A percentile compares a stretch with the other conserved stretches of the same genome.
Conservation (phyloP, 345 rosid species). For the Pistacia atlantica region DNA sequence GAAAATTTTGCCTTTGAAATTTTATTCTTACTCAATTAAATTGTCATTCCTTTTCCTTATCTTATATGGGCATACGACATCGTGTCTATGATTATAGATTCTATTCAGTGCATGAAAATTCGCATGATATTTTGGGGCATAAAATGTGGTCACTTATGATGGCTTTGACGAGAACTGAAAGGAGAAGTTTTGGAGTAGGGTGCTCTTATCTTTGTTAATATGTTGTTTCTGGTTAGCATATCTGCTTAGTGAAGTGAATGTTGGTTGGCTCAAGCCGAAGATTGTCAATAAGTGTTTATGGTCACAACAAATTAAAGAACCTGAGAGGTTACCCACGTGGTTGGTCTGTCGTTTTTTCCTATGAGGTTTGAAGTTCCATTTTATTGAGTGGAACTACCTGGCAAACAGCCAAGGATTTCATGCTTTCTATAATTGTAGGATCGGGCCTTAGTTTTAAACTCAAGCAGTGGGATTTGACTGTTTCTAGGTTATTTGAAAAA, state of each 20-base stretch:
- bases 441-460: too few relatives aligned
- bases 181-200: background rate
- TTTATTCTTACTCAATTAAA: background rate
- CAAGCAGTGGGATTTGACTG: too few relatives aligned
- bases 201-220: background rate
- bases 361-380: too few relatives aligned
- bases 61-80: background rate
- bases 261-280: background rate
- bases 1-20: background rate
- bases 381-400: too few relatives aligned
- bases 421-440: too few relatives aligned
- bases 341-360: too few relatives aligned
- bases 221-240: background rate
- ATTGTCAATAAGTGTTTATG: background rate
- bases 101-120: background rate
- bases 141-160: background rate
- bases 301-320: background rate
- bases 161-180: background rate
- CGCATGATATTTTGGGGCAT: background rate
- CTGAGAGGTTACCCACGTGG: too few relatives aligned
- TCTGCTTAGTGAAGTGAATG: constrained; percentile 3
- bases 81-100: background rate
- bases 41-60: background rate
- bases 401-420: too few relatives aligned
- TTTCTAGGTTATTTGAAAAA: too few relatives aligned